Evolutionary conservation across 2,329 filamentous ascomycete genomes (phyloP).

Genomic region (Xylaria digitata): DNA sequence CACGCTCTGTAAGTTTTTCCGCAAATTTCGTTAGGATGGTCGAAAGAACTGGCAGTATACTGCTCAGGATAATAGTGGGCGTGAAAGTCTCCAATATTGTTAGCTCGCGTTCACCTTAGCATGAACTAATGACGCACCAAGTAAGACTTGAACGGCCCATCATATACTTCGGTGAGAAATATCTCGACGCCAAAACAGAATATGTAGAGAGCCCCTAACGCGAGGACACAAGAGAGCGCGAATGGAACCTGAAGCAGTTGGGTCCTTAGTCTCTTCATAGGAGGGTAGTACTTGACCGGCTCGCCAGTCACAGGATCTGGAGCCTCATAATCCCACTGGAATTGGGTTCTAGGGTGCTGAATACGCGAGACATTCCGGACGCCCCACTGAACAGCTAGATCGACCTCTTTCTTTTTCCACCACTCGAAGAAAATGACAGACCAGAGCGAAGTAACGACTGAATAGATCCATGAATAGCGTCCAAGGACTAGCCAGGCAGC

Average conservation of each 20-base stretch:
- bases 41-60: conserved; percentile 81
- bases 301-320: conserved; percentile 87
- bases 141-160: conserved; percentile 86
- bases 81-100: conserved; percentile 75
- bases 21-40: conserved; percentile 81
- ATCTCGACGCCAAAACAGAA: conserved; percentile 93
- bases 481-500: conserved; percentile 84
- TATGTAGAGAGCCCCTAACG: conserved; percentile 84
- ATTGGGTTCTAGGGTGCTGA: conserved; percentile 80
- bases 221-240: conserved; percentile 75
- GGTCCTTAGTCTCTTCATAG: conserved; percentile 76
- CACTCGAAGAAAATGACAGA: conserved; percentile 91
- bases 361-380: conserved; percentile 86
- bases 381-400: conserved; percentile 88
- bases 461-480: conserved; percentile 85
- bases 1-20: conserved; percentile 79
- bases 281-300: conserved; percentile 78
- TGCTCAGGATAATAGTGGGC: conserved; percentile 87
- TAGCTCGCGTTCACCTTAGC: conserved; percentile 27
- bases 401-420: conserved; percentile 93
- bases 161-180: conserved; percentile 94
- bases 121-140: conserved; percentile 66
- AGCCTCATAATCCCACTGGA: conserved; percentile 80
- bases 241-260: conserved; percentile 89
- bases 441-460: conserved; percentile 84